Base-by-base conservation (phyloP, 176 grass and related monocot genomes). In the Hyparrhenia diplandra region DNA sequence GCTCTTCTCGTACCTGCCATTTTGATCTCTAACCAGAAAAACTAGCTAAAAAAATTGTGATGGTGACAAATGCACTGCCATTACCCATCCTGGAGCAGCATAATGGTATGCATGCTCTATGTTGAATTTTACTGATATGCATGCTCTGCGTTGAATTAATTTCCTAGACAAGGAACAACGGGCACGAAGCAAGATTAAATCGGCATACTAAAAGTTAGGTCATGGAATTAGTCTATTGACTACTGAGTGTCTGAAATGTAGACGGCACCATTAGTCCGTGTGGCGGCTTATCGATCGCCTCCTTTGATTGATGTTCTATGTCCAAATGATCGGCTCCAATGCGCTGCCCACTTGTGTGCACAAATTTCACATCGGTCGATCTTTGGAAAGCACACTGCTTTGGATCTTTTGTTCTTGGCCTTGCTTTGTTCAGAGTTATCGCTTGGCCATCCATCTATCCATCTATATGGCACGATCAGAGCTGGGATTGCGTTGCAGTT, bases 371-470 rank as follows among this genome's bases (percentile, higher is more conserved):
- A 45, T 78, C 37, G 11, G 23, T 70, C 3, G 35, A 25, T 71
- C 28, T 68, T 74, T 37, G 58, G 6, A 78, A 74, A 80, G 75
- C 74, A 39, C 47, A 25, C 9, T 29, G 24, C 37, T 83, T 79
- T 67, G 29, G 2, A 20, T 73, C 60, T 60, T 83, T 83, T 40
- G 55, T 32, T 79, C 37, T 32, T n/a, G 43, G 39, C 61, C 23
- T 74, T 69, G 64, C 64, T 83, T 88, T 67, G 21, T 67, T 73
- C 81, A 39, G 21, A 23, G 75, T 32, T 84, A 88, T 84, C 81
- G 3, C 51, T 79, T 74, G 30, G 30, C 61, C 24, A 52, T 69
- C 61, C 4, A 55, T 35, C 17, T 64, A 65, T 42, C 52, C n/a
- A 67, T 59, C 69, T 29, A 10, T 28, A 9, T 8, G 8, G 24